Percentiles rank a stretch among this genome's conserved stretches.
Conservation (phyloP, 1,284 basidiomycete genomes). For the Ganoderma boninense region DNA sequence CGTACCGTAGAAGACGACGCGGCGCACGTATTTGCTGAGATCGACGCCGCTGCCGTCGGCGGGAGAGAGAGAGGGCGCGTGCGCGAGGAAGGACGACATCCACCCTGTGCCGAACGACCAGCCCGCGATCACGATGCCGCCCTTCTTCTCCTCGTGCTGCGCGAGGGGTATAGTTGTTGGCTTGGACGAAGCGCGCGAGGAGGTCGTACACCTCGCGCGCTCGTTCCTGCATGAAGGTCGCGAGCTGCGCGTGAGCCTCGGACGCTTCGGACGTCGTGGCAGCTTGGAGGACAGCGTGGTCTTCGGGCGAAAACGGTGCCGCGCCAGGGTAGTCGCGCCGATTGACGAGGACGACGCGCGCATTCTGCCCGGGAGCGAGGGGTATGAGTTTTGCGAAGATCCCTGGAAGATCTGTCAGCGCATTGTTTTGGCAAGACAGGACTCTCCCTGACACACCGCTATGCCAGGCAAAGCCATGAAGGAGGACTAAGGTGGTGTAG, state of each 20-base stretch:
- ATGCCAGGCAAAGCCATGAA: constrained; percentile 39
- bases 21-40: constrained; percentile 10
- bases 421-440: not conserved
- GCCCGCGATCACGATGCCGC: constrained; percentile 38
- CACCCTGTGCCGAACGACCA: constrained; percentile 37
- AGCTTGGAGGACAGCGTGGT: constrained; percentile 28
- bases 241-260: constrained; percentile 11
- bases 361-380: constrained; percentile 8
- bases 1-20: constrained; percentile 13
- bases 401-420: not conserved
- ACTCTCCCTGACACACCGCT: constrained; percentile 24
- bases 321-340: constrained; percentile 20
- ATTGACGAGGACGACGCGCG: constrained; percentile 22
- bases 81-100: constrained; percentile 32
- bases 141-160: constrained; percentile 11
- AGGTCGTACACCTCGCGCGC: constrained; percentile 34
- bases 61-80: constrained; percentile 16
- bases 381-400: constrained; percentile 7
- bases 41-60: not conserved
- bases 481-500: constrained; percentile 39
- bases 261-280: constrained; percentile 16
- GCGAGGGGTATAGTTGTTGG: constrained; percentile 32
- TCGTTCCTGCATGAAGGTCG: constrained; percentile 25
- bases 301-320: constrained; percentile 10
- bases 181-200: constrained; percentile 35